Evolutionary conservation across 331 rosid species (phyloP).

Genomic region (Dryas integrifolia): DNA sequence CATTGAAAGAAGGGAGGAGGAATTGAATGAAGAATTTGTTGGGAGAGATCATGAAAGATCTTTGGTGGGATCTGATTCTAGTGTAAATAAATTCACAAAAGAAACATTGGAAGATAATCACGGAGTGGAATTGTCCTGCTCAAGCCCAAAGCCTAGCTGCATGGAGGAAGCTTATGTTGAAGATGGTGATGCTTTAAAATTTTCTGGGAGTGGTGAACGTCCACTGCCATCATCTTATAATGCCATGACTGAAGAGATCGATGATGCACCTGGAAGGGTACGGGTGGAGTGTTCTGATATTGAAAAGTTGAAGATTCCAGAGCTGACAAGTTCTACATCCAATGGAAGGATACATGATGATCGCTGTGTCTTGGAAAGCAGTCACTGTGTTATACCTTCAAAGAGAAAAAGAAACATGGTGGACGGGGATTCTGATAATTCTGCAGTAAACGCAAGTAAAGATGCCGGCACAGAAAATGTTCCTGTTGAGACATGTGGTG

Average conservation of each 20-base stretch:
- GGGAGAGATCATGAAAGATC: conserved; percentile 9
- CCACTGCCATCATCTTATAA: conserved; percentile 21
- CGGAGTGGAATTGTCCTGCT: conserved; percentile 13
- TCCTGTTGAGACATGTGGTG: conserved; percentile 28
- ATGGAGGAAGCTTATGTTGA: conserved; percentile 2
- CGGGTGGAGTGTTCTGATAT: conserved; percentile 28
- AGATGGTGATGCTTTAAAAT: conserved; percentile 22
- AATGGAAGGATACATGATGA: conserved; percentile 25
- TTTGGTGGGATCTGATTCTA: conserved; percentile 26
- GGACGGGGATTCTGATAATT: conserved; percentile 39
- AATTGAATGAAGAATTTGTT: conserved; percentile 23
- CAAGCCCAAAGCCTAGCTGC: conserved; percentile 16
- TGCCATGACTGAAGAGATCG: conserved; percentile 19
- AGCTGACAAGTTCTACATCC: conserved; percentile 19
- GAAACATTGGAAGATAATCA: conserved; percentile 31
- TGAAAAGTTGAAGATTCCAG: conserved; percentile 26
- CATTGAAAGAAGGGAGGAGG: conserved; percentile 24
- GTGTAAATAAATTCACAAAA: conserved; percentile 24
- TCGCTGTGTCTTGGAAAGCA: conserved; percentile 25
- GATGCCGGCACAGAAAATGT: conserved; percentile 27
- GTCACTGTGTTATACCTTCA: conserved; percentile 35
- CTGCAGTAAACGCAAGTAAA: conserved; percentile 35
- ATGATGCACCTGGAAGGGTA: conserved; percentile 28
- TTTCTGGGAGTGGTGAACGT: conserved; percentile 6
- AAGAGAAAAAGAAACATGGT: conserved; percentile 44